phyloP scores from a whole-genome alignment of 805 yeast species.

The Candida krabiensis region DNA sequence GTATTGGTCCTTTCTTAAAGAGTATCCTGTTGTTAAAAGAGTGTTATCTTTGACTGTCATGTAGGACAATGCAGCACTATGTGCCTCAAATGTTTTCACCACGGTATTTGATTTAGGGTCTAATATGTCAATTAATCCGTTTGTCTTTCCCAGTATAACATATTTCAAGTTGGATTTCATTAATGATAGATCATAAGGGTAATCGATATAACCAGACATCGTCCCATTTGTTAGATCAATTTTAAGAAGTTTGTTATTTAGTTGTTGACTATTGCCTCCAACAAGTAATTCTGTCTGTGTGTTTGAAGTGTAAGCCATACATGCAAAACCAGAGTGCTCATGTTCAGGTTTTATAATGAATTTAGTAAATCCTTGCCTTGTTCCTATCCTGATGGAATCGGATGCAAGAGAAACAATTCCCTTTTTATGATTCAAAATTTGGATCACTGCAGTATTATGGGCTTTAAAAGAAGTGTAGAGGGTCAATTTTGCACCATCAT shows the following conservation, averaged over 20 bases:
- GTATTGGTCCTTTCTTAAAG: conserved; percentile 58
- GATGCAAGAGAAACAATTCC: conserved; percentile 61
- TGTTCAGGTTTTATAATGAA: conserved; percentile 30
- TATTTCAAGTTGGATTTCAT: conserved; percentile 53
- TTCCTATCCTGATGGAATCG: conserved; percentile 51
- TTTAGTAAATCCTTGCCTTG: conserved; percentile 54
- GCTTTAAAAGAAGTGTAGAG: conserved; percentile 61
- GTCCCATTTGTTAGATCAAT: conserved; percentile 43
- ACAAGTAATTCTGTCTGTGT: conserved; percentile 45
- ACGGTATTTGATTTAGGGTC: conserved; percentile 52
- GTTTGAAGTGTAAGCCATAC: conserved; percentile 43
- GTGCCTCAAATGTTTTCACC: conserved; percentile 56
- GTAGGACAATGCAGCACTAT: conserved; percentile 60
- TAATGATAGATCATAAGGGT: conserved; percentile 44
- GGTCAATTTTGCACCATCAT: conserved; percentile 45
- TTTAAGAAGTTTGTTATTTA: conserved; percentile 36
- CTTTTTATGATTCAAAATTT: conserved; percentile 52
- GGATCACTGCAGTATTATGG: conserved; percentile 49
- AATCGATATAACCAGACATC: conserved; percentile 38
- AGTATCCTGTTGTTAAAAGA: conserved; percentile 79
- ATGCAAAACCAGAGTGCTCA: conserved; percentile 34
- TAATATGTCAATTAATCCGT: conserved; percentile 63
- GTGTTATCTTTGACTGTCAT: conserved; percentile 65
- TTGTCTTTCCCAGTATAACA: conserved; percentile 55
- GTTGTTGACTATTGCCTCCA: conserved; percentile 35